Evolutionary conservation across 768 basidiomycete genomes (phyloP), one percentile per base, ranked within the genome.

Genomic region (Tylopilus plumbeoviolaceoides): DNA sequence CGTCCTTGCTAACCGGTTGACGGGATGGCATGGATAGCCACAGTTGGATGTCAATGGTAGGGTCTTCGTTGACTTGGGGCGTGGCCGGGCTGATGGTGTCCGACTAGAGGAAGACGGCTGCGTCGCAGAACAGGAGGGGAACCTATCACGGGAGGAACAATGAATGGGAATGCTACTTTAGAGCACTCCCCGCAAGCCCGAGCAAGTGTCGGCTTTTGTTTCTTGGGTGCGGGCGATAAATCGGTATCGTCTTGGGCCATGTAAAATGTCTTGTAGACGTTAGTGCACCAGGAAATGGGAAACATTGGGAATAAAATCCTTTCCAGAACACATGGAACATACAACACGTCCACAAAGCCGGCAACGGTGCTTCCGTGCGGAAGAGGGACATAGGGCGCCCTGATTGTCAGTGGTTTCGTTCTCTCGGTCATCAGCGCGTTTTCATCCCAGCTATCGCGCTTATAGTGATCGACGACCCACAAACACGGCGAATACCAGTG

Each of bases 101-200:
- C 21, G 55, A 36, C 44, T 54, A 36, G 40, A 53, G 20, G 55
- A 50, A 18, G 55, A 46, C 6, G 44, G 39, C 18, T 50, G 63
- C 3, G 43, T 50, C 27, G 53, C 42, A 20, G 46, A 59, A 14
- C 46, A 33, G n/a, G 47, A 11, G 2, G 49, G 39, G 38, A 56
- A 57, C 15, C 18, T 55, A n/a, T 28, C 11, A 18, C 21, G 8
- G 47, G 39, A 3, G 57, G 36, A 25, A 36, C 1, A 18, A 62
- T 39, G 33, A 87, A 51, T 0, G 91, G 91, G 59, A 95, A 95
- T 17, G 94, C 87, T 12, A 85, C 80, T 56, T 91, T 87, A 61
- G 86, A 95, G 69, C 93, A 95, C 2, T 85, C 79, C 51, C 89
- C 84, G 66, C 93, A 95, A 7, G 91, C 85, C 4, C 93, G 79